Conservation (phyloP, 441 rosid genomes). For the Populus hybrid region DNA sequence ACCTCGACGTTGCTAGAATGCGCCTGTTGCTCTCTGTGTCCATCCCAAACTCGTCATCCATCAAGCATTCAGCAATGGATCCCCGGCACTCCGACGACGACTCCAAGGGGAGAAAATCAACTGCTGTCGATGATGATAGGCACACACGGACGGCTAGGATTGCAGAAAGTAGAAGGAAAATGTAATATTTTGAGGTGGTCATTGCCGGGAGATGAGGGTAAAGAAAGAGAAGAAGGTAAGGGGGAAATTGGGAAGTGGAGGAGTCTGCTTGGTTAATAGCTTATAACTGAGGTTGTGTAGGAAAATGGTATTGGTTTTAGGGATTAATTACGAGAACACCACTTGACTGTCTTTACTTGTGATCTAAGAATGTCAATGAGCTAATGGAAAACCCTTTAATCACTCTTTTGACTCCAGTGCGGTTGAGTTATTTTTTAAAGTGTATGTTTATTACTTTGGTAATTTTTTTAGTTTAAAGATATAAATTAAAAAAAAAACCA, state of each 20-base stretch:
- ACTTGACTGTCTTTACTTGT: conserved; percentile 32
- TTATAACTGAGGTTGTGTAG: conserved; percentile 14
- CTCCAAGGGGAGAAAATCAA: conserved; percentile 35
- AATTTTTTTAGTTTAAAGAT: background rate
- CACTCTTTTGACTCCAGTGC: conserved; percentile 8
- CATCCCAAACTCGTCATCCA: conserved; percentile 50
- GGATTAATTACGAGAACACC: conserved; percentile 32
- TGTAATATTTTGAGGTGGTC: conserved; percentile 30
- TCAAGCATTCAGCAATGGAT: conserved; percentile 64
- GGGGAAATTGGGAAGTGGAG: background rate
- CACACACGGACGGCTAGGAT: conserved; percentile 42
- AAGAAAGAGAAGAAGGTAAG: background rate
- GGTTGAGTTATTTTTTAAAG: too few species aligned
- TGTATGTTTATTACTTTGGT: background rate
- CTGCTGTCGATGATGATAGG: conserved; percentile 24
- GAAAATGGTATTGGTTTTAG: conserved; percentile 24
- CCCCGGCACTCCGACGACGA: conserved; percentile 57
- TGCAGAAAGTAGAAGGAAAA: conserved; percentile 27
- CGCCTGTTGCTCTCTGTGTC: conserved; percentile 71
- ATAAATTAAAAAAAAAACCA: background rate
- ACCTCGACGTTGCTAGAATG: conserved; percentile 50
- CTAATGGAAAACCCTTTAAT: conserved; percentile 18
- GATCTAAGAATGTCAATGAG: conserved; percentile 28
- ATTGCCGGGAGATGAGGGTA: conserved; percentile 20
- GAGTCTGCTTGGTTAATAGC: background rate